These are phyloP conservation scores for Pseudognaphalium luteoalbum DNA, from an alignment of 129 eudicot genomes.

Conservation along the genomic window DNA sequence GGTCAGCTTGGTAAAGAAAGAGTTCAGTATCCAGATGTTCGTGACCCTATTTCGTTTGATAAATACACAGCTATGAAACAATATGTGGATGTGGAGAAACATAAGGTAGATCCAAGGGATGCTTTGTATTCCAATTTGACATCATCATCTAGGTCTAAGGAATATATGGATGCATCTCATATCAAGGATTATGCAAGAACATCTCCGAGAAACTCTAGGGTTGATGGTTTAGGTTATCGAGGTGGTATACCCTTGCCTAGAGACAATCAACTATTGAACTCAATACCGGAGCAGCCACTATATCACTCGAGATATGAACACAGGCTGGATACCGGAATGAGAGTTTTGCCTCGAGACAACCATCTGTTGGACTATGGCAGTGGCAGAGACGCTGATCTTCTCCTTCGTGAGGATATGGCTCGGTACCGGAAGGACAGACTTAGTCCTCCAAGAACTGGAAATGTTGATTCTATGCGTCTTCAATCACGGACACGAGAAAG, in stretches of 20 bases:
- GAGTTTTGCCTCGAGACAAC: neutral
- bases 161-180: constrained; percentile 34
- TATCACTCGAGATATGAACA: constrained; percentile 37
- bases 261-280: constrained; percentile 35
- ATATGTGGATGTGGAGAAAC: constrained; percentile 31
- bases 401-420: constrained; percentile 24
- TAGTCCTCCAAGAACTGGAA: constrained; percentile 37
- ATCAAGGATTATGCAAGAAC: constrained; percentile 42
- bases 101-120: constrained; percentile 31
- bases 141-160: constrained; percentile 37
- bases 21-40: constrained; percentile 32
- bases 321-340: constrained; percentile 29
- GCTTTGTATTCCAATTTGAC: constrained; percentile 17
- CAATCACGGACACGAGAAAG: constrained; percentile 27
- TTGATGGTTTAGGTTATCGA: constrained; percentile 31
- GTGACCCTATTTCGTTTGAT: constrained; percentile 29
- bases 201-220: constrained; percentile 39
- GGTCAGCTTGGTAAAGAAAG: constrained; percentile 42
- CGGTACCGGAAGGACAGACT: constrained; percentile 26
- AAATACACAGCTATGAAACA: constrained; percentile 34
- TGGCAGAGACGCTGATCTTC: constrained; percentile 27
- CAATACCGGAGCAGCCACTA: constrained; percentile 32
- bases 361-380: neutral
- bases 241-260: constrained; percentile 36
- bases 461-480: constrained; percentile 35